phyloP scores from a whole-genome alignment of 1,284 basidiomycete genomes.

The Exobasidium rhododendri region DNA sequence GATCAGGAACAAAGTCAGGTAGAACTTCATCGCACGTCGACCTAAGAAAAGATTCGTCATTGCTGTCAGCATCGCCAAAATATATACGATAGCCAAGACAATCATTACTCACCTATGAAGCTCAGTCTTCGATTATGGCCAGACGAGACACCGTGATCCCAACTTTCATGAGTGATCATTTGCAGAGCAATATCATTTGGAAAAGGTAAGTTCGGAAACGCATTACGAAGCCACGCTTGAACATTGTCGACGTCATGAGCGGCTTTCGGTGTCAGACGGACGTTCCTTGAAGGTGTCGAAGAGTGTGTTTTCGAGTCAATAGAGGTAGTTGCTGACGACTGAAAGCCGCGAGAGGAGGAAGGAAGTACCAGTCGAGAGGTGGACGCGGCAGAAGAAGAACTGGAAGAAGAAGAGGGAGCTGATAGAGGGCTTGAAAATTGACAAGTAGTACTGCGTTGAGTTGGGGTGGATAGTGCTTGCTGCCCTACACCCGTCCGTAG shows the following conservation, averaged over 20 bases:
- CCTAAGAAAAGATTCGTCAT: too few species aligned
- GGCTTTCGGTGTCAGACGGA: constrained; percentile 8
- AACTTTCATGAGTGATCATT: constrained; percentile 49
- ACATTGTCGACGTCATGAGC: constrained; percentile 9
- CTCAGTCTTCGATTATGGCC: constrained; percentile 49
- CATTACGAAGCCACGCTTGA: constrained; percentile 13
- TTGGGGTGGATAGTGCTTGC: too few species aligned
- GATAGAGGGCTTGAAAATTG: neutral
- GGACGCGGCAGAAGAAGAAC: constrained; percentile 11
- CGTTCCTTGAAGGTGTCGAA: neutral
- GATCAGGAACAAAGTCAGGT: constrained; percentile 43
- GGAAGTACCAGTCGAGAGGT: constrained; percentile 13
- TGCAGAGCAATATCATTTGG: constrained; percentile 28
- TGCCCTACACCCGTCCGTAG: too few species aligned
- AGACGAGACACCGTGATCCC: constrained; percentile 23
- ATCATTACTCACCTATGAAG: constrained; percentile 36
- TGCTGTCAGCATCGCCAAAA: too few species aligned
- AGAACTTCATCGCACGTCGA: constrained; percentile 43
- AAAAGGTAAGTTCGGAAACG: constrained; percentile 16
- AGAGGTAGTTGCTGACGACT: constrained; percentile 16
- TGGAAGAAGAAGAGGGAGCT: constrained; percentile 9
- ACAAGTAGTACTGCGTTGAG: neutral
- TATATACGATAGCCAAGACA: too few species aligned
- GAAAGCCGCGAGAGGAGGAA: constrained; percentile 17
- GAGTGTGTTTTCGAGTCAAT: constrained; percentile 6